Evolutionary conservation across 768 basidiomycete genomes (phyloP).

Genomic region (Phallus indusiatus): DNA sequence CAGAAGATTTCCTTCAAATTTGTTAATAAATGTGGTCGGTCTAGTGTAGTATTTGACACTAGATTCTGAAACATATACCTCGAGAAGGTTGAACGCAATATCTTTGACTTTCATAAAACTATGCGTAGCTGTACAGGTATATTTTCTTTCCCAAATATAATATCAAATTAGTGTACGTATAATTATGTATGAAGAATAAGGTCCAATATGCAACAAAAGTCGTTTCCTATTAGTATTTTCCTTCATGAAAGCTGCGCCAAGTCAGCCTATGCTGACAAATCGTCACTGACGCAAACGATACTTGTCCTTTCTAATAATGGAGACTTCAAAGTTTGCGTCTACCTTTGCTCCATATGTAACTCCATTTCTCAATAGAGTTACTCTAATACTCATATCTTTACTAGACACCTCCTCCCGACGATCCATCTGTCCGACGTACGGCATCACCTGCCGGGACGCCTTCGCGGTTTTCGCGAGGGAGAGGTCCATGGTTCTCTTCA

Average conservation of each 20-base stretch:
- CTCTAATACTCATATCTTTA: neutral
- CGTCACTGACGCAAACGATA: neutral
- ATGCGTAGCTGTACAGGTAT: no score
- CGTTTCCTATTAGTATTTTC: neutral
- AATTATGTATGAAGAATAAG: no score
- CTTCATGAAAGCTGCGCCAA: neutral
- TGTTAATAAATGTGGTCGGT: neutral
- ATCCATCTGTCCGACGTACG: slow-evolving; percentile 24
- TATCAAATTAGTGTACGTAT: no score
- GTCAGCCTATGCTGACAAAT: neutral
- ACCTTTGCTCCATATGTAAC: slow-evolving; percentile 59
- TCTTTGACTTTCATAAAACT: no score
- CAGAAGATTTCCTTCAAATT: neutral
- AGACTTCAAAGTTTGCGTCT: slow-evolving; percentile 33
- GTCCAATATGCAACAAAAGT: no score
- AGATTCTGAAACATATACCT: no score
- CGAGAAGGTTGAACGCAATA: no score
- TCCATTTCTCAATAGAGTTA: neutral
- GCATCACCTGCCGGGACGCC: slow-evolving; percentile 20
- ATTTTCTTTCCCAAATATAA: no score
- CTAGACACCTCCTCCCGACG: slow-evolving; percentile 53
- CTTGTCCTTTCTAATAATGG: slow-evolving; percentile 17
- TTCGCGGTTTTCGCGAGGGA: slow-evolving; percentile 15
- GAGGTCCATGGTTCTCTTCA: slow-evolving; percentile 47
- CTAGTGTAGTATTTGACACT: no score